Percentiles rank a stretch among this genome's conserved stretches.
Conservation (phyloP, 2,329 filamentous ascomycete genomes). For the Arachnomyces sp. region DNA sequence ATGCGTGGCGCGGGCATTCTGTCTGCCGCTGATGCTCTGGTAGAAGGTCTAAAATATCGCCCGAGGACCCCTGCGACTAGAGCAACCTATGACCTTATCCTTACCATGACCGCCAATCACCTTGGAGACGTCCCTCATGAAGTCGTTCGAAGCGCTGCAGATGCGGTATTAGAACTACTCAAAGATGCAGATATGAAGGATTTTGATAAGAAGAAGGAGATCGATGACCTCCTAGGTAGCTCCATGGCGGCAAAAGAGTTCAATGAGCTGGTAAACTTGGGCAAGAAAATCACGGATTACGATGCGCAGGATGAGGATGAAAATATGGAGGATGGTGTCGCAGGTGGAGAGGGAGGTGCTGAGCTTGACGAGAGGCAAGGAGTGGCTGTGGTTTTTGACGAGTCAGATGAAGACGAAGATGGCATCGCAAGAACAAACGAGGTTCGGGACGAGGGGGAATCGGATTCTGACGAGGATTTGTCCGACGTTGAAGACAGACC, state of each 20-base stretch:
- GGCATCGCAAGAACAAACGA: slow-evolving; percentile 71
- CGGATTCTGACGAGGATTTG: slow-evolving; percentile 70
- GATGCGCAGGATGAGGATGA: slow-evolving; percentile 94
- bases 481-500: slow-evolving; percentile 53
- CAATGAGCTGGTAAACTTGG: slow-evolving; percentile 90
- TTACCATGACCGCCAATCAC: slow-evolving; percentile 78
- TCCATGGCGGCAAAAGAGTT: slow-evolving; percentile 82
- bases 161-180: slow-evolving; percentile 79
- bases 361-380: slow-evolving; percentile 92
- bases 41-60: slow-evolving; percentile 87
- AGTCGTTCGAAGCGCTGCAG: slow-evolving; percentile 85
- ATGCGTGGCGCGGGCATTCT: slow-evolving; percentile 67
- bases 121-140: slow-evolving; percentile 90
- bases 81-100: slow-evolving; percentile 87
- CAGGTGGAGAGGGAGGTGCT: slow-evolving; percentile 55
- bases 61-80: slow-evolving; percentile 85
- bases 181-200: slow-evolving; percentile 97
- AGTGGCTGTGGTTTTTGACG: slow-evolving; percentile 94
- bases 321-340: slow-evolving; percentile 63
- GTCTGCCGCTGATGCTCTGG: slow-evolving; percentile 72
- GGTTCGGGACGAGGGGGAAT: slow-evolving; percentile 70
- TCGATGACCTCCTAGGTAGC: slow-evolving; percentile 85
- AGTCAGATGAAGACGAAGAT: slow-evolving; percentile 79
- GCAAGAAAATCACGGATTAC: slow-evolving; percentile 98
- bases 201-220: slow-evolving; percentile 95